Conservation (phyloP, 73 alveolate species). For the Paramecium primaurelia region DNA sequence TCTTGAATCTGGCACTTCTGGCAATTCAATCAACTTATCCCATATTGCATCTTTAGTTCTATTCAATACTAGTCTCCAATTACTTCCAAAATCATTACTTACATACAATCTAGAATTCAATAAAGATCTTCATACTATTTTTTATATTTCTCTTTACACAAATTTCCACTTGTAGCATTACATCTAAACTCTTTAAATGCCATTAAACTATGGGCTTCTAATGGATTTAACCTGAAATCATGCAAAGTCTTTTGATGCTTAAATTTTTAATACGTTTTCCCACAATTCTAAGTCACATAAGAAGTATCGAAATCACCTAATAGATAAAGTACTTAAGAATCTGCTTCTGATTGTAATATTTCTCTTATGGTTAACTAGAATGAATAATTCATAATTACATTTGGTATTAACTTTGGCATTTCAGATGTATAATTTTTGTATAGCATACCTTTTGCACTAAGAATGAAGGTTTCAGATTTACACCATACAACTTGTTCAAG, state of each 20-base stretch:
- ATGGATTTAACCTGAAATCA: slow-evolving; percentile 51
- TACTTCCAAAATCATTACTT: background rate
- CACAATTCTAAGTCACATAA: slow-evolving; percentile 49
- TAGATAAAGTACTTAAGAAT: slow-evolving; percentile 35
- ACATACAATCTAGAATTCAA: background rate
- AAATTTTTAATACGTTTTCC: slow-evolving; percentile 40
- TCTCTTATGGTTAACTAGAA: slow-evolving; percentile 17
- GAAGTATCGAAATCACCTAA: slow-evolving; percentile 43
- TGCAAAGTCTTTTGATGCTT: slow-evolving; percentile 2
- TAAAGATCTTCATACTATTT: background rate
- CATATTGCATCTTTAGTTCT: slow-evolving; percentile 32
- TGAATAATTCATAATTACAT: background rate
- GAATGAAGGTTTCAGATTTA: background rate
- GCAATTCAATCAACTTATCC: slow-evolving; percentile 36
- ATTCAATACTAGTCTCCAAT: background rate
- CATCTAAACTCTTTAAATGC: slow-evolving; percentile 39
- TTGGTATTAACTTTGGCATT: background rate
- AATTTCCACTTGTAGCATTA: background rate
- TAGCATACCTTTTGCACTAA: background rate
- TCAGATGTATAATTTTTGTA: background rate
- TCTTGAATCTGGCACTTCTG: slow-evolving; percentile 17
- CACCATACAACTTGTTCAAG: slow-evolving; percentile 45
- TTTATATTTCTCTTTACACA: slow-evolving; percentile 39
- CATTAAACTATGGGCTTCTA: background rate
- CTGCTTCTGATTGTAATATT: slow-evolving; percentile 48